Percentiles rank a stretch among this genome's conserved stretches.
Evolutionary conservation across 202 grass and related monocot genomes (phyloP).

Genomic region (Setaria italica): DNA sequence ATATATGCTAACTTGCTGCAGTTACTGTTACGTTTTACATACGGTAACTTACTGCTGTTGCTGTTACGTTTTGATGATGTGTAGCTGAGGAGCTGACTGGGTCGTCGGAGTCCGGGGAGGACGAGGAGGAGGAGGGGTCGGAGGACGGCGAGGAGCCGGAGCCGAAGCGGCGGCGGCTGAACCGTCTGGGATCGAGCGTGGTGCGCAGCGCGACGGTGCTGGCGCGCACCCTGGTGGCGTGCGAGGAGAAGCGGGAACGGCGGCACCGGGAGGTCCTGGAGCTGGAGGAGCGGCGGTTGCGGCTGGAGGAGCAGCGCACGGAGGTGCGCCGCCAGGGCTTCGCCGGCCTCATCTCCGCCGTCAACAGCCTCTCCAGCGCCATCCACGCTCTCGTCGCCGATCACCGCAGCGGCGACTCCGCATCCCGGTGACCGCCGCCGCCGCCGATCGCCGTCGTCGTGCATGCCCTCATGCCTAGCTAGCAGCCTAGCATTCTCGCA

Average conservation of each 20-base stretch:
- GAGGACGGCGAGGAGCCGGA: conserved; percentile 54
- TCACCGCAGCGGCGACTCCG: conserved; percentile 71
- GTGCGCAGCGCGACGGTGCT: conserved; percentile 93
- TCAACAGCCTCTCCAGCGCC: conserved; percentile 88
- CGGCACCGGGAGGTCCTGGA: conserved; percentile 85
- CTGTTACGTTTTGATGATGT: not conserved
- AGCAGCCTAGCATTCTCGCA: too few species aligned
- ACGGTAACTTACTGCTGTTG: not conserved
- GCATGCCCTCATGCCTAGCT: too few species aligned
- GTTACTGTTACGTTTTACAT: not conserved
- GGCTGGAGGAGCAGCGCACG: conserved; percentile 80
- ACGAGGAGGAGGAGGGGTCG: conserved; percentile 30
- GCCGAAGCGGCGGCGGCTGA: conserved; percentile 73
- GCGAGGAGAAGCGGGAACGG: conserved; percentile 92
- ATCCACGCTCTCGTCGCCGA: conserved; percentile 90
- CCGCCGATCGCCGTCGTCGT: too few species aligned
- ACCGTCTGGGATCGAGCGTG: conserved; percentile 78
- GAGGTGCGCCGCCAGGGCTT: conserved; percentile 93
- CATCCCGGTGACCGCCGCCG: conserved; percentile 41
- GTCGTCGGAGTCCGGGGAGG: conserved; percentile 62
- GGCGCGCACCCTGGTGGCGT: conserved; percentile 77
- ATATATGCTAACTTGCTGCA: too few species aligned
- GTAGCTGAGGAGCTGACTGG: conserved; percentile 68
- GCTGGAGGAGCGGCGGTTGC: conserved; percentile 89
- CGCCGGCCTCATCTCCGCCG: conserved; percentile 76